Evolutionary conservation across 257 asterid species (phyloP), one percentile per base, ranked within the genome.

Genomic region (Primulina tabacum): DNA sequence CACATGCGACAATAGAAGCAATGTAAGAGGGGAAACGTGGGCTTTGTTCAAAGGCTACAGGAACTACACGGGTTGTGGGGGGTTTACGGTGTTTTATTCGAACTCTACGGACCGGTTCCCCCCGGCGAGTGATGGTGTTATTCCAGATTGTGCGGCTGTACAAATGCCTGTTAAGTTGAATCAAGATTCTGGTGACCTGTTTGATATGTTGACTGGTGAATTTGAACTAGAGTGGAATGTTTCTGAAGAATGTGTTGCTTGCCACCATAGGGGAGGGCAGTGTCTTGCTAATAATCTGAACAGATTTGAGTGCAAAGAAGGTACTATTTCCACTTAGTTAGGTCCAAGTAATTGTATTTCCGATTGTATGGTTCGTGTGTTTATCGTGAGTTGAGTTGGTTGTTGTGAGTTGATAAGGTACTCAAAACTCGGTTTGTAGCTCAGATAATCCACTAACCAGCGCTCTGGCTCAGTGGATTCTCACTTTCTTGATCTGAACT

Each of bases 251-350:
- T 82, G 85, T 65, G 2, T 0, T 1, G 24, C 9, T 4, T 85
- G 88, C 35, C 38, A 69, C 60, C n/a, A 14, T 0, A 10, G 53
- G 20, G 89, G 87, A 68, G 82, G 87, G 33, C 75, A 71, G 65
- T 82, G 82, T 68, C 24, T 68, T 24, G 47, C 32, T 62, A 59
- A 59, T 56, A 30, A 0, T 7, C 16, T 0, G 43, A 66, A 70
- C 40, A n/a, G 0, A 16, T 75, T 78, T 70, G 38, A 16, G 53
- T 78, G 86, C 64, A 71, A 33, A 71, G 28, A 8, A 79, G 86
- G 86, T 76, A 75, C 65, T 11, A 0, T 57, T 32, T 14, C 17
- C 26, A 34, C 24, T 28, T 3, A 68, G 24, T 11, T 12, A 8
- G 30, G 28, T 28, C 2, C 29, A 28, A 28, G 29, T 1, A 28